Evolutionary conservation across 805 yeast genomes (phyloP), one percentile per base, ranked within the genome.

Genomic region (Cyberlindnera amylophila): DNA sequence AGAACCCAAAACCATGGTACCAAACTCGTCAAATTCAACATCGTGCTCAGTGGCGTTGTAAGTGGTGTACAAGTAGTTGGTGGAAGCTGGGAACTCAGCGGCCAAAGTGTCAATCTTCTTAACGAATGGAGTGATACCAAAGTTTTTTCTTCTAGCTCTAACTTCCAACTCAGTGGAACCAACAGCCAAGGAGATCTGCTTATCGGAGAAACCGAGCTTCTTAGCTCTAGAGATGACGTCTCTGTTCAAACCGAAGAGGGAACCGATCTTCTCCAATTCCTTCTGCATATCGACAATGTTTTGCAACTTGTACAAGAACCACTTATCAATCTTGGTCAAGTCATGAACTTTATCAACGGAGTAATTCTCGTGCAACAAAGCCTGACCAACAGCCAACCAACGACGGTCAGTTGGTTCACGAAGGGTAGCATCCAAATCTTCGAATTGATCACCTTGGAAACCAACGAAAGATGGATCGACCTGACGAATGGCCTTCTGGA

Each of bases 301-400:
- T 85, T 79, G 81, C 63, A 93, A 79, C 69, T 91, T 93, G 78
- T 85, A 70, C 58, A 91, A 73, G 73, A 91, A 91, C 99, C 99
- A 91, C 59, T 83, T 84, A 69, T 91, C 99, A 65, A 91, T 91
- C 66, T 86, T 89, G 49, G 95, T 77, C 51, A 91, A 74, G 31
- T 90, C 95, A 63, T 91, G 96, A 41, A 93, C 96, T 62, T 73
- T 77, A 44, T 93, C 98, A 47, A 93, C 96, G 10, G 96, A 64
- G 67, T 91, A 91, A 65, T 81, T 79, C 70, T 89, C 96, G 64
- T 90, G 93, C 42, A 91, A 69, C 61, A 91, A 73, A 46, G 99
- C 99, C 70, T 93, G 96, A 44, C 97, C 98, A 46, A 91, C 96
- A 39, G 99, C 99, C 58, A 93, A 76, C 91, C 96, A 83, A 75